phyloP scores from a whole-genome alignment of 2,329 filamentous ascomycete genomes.

The Xylariaceae sp. region DNA sequence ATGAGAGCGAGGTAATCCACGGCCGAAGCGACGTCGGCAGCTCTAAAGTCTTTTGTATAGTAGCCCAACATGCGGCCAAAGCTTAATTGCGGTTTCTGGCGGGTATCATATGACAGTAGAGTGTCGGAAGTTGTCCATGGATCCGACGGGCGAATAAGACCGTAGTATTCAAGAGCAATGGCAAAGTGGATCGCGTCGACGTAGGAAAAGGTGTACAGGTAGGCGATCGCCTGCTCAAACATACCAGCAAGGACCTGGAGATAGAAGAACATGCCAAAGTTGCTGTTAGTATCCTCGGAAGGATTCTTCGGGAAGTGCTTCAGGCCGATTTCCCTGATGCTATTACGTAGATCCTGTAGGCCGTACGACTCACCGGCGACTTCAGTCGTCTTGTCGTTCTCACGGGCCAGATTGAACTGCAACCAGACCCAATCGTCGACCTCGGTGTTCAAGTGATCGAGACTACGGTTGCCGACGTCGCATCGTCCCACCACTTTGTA shows the following conservation, averaged over 20 bases:
- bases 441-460: constrained; percentile 62
- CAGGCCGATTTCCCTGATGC: constrained; percentile 83
- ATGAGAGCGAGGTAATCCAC: constrained; percentile 92
- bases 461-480: constrained; percentile 61
- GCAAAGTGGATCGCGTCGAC: constrained; percentile 94
- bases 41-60: constrained; percentile 94
- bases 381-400: constrained; percentile 61
- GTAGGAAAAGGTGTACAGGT: constrained; percentile 87
- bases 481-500: constrained; percentile 94
- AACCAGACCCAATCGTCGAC: constrained; percentile 72
- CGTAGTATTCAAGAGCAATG: constrained; percentile 84
- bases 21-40: constrained; percentile 82
- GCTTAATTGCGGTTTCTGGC: constrained; percentile 78
- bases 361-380: constrained; percentile 66
- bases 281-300: constrained; percentile 69
- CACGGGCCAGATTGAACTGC: constrained; percentile 66
- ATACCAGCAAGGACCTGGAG: constrained; percentile 86
- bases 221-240: constrained; percentile 90
- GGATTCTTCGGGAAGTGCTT: constrained; percentile 84
- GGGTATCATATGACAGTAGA: constrained; percentile 62
- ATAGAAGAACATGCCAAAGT: constrained; percentile 89
- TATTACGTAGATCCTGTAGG: constrained; percentile 67
- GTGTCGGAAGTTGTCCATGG: constrained; percentile 73
- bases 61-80: constrained; percentile 92
- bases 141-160: constrained; percentile 82